These are phyloP conservation scores for Dacryopinax spathularia DNA, from an alignment of 768 basidiomycete species.

Conservation along the genomic window DNA sequence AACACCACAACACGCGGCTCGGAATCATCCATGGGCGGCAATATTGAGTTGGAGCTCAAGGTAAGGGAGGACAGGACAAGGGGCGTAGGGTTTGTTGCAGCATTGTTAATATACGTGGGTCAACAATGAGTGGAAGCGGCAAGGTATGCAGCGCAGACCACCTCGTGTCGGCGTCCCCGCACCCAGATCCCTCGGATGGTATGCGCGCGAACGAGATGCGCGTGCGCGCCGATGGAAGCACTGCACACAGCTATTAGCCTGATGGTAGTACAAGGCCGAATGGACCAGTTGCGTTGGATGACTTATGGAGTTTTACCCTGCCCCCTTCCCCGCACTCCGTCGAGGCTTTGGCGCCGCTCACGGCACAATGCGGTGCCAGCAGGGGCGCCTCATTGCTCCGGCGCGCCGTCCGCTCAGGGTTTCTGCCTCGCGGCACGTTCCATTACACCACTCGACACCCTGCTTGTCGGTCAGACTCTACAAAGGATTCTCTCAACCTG, in stretches of 20 bases:
- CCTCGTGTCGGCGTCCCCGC: background rate
- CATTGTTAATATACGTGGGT: background rate
- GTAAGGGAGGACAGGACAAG: background rate
- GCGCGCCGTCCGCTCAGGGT: background rate
- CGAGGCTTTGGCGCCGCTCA: background rate
- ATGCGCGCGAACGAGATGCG: background rate
- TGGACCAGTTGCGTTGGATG: background rate
- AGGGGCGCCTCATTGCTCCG: background rate
- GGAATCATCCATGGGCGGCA: background rate
- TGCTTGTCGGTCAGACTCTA: too few species aligned
- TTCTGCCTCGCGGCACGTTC: background rate
- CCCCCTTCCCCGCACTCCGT: background rate
- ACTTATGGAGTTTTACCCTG: background rate
- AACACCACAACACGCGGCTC: conserved; percentile 45
- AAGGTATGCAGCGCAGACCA: background rate
- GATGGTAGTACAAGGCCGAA: background rate
- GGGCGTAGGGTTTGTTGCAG: background rate
- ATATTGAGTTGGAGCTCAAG: background rate
- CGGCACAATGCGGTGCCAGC: background rate
- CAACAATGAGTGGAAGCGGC: background rate
- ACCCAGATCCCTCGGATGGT: background rate
- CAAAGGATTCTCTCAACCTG: background rate
- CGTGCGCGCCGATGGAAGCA: background rate
- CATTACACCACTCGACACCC: background rate
- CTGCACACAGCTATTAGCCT: background rate